Base-by-base conservation (phyloP, 139 green algal species). In the Eudorina sp. region DNA sequence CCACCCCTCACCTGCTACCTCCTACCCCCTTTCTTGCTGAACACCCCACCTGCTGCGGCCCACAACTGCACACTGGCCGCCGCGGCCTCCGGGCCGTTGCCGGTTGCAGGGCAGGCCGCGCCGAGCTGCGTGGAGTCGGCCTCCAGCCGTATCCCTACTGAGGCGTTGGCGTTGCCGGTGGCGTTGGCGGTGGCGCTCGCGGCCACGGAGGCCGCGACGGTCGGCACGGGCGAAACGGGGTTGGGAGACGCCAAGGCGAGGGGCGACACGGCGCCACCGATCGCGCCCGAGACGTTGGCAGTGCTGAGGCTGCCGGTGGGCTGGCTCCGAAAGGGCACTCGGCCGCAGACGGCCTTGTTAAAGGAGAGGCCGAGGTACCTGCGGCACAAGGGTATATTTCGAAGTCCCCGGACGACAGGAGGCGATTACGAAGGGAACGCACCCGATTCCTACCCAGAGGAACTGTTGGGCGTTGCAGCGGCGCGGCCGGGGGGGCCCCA, bases 321-420 rank as follows among this genome's bases (percentile, higher is more conserved):
- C 70, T 53, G 43, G 36, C 34, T 9, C 36, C 40, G 73, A 81
- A 81, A 62, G 31, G 81, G 81, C 23, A 78, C n/a, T 0, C 18
- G 34, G 31, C 81, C 81, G 46, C 81, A 87, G 21, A 87, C 5
- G 31, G 14, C 81, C 6, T 69, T 8, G 64, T 87, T 87, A 18
- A 9, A 16, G 18, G 43, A 41, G 6, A 87, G 81, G 45, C 45
- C 45, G 11, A 87, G 64, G 34, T 69, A 87, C 64, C 81, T 87
- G 81, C n/a, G n/a, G n/a, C n/a, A n/a, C n/a, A n/a, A n/a, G n/a
- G n/a, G n/a, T n/a, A n/a, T n/a, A n/a, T n/a, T n/a, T n/a, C n/a
- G n/a, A n/a, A n/a, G n/a, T n/a, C n/a, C n/a, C n/a, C n/a, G n/a
- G n/a, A n/a, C n/a, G n/a, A n/a, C n/a, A n/a, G n/a, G n/a, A n/a